phyloP scores from a whole-genome alignment of 257 asterid species.

The Nicotiana sylvestris region DNA sequence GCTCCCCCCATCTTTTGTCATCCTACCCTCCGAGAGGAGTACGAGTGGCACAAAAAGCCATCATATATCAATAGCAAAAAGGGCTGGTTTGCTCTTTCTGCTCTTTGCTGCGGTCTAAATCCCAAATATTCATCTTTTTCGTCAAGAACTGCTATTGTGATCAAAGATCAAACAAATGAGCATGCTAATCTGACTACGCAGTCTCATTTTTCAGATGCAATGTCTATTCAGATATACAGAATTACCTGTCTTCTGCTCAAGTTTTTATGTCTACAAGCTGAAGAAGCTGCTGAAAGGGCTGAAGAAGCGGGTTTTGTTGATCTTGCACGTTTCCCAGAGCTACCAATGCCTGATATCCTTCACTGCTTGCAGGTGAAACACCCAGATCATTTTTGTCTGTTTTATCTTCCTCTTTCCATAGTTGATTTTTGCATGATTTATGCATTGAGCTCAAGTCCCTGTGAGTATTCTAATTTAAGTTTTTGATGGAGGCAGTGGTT shows the following conservation, averaged over 20 bases:
- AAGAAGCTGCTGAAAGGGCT: slow-evolving; percentile 70
- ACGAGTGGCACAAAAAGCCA: slow-evolving; percentile 64
- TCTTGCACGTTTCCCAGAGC: slow-evolving; percentile 82
- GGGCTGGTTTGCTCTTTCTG: slow-evolving; percentile 91
- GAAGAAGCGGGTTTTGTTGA: slow-evolving; percentile 90
- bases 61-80: slow-evolving; percentile 65
- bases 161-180: slow-evolving; percentile 48
- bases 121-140: slow-evolving; percentile 39
- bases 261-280: slow-evolving; percentile 79
- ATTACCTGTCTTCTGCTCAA: slow-evolving; percentile 68
- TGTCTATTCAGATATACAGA: slow-evolving; percentile 70
- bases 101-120: slow-evolving; percentile 63
- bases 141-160: slow-evolving; percentile 40
- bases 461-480: not conserved
- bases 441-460: not conserved
- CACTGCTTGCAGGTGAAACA: slow-evolving; percentile 78
- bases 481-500: not conserved
- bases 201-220: slow-evolving; percentile 64
- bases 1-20: slow-evolving; percentile 56
- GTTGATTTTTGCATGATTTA: not conserved
- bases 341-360: slow-evolving; percentile 94
- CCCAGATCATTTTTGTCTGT: not conserved
- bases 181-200: slow-evolving; percentile 26
- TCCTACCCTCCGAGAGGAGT: slow-evolving; percentile 73
- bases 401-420: not conserved